Conservation (phyloP, 2,329 filamentous ascomycete species). For the Epichloe scottii region DNA sequence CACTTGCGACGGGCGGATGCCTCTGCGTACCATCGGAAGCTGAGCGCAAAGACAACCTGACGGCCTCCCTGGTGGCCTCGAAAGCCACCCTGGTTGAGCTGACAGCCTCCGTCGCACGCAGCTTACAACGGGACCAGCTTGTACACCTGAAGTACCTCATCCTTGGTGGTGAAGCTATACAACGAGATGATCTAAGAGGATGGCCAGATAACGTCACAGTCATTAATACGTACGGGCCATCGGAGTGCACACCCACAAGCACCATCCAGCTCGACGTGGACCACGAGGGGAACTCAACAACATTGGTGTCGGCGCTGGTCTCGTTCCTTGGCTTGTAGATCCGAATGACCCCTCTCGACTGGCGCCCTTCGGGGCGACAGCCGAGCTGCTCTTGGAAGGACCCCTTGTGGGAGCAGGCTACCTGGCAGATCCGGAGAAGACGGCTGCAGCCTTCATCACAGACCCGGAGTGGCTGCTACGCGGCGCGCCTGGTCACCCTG, state of each 20-base stretch:
- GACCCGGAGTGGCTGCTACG: constrained; percentile 24
- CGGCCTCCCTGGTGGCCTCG: no score
- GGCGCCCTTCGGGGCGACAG: constrained; percentile 19
- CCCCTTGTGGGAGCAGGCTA: constrained; percentile 37
- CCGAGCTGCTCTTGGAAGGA: constrained; percentile 20
- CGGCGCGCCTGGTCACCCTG: constrained; percentile 9
- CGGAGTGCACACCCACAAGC: constrained; percentile 7
- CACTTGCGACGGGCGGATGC: constrained; percentile 4
- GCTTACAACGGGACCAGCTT: no score
- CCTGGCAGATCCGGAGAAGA: constrained; percentile 31
- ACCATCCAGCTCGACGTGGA: constrained; percentile 3
- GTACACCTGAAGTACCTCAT: not conserved
- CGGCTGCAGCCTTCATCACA: constrained; percentile 31
- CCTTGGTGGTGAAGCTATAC: constrained; percentile 8
- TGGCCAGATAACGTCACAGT: constrained; percentile 5
- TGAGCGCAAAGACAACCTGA: not conserved
- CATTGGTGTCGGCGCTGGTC: not conserved
- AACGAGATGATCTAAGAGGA: constrained; percentile 1
- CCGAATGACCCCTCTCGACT: constrained; percentile 12
- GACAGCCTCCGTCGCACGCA: no score
- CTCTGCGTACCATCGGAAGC: not conserved
- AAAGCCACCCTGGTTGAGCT: no score
- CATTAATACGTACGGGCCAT: constrained; percentile 12
- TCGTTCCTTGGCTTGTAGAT: constrained; percentile 17
- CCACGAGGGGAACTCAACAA: no score